Percentiles rank a stretch among this genome's conserved stretches.
Evolutionary conservation across 768 basidiomycete genomes (phyloP).

Genomic region (Punctularia strigosozonata): DNA sequence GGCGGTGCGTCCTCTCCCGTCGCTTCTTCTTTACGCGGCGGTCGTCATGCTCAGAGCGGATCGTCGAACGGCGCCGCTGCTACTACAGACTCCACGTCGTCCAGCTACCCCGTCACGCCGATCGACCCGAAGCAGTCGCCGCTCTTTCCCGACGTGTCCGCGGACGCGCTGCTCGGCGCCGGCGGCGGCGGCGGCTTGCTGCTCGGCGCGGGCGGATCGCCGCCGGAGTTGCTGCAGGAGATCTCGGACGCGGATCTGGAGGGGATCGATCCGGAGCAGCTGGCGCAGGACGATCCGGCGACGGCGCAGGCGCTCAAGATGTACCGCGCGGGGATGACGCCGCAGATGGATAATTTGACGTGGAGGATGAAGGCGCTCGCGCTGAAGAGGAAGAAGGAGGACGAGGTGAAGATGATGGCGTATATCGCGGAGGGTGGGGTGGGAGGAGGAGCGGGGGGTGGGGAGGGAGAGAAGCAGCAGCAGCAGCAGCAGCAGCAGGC

Average conservation of each 20-base stretch:
- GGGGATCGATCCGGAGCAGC: slow-evolving; percentile 41
- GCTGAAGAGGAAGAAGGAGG: slow-evolving; percentile 78
- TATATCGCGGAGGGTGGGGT: slow-evolving; percentile 5
- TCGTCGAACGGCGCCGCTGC: no score
- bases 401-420: slow-evolving; percentile 33
- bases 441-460: slow-evolving; percentile 8
- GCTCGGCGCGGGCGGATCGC: no score
- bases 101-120: not conserved
- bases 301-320: slow-evolving; percentile 97
- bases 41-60: no score
- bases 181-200: no score
- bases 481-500: slow-evolving; percentile 11
- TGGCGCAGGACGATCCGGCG: slow-evolving; percentile 79
- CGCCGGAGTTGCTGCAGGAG: no score
- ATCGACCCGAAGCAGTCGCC: slow-evolving; percentile 29
- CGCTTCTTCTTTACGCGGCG: no score
- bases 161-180: slow-evolving; percentile 40
- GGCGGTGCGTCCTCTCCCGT: no score
- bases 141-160: slow-evolving; percentile 58
- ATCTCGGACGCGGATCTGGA: no score
- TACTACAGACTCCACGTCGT: no score
- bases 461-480: slow-evolving; percentile 9
- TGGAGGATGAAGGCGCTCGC: slow-evolving; percentile 99
- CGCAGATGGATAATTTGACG: slow-evolving; percentile 95
- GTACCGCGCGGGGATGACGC: slow-evolving; percentile 83